A percentile compares a stretch with the other conserved stretches of the same genome.
Evolutionary conservation across 129 eudicot species (phyloP).

Genomic region (Chrysanthemum lavandulifolium): DNA sequence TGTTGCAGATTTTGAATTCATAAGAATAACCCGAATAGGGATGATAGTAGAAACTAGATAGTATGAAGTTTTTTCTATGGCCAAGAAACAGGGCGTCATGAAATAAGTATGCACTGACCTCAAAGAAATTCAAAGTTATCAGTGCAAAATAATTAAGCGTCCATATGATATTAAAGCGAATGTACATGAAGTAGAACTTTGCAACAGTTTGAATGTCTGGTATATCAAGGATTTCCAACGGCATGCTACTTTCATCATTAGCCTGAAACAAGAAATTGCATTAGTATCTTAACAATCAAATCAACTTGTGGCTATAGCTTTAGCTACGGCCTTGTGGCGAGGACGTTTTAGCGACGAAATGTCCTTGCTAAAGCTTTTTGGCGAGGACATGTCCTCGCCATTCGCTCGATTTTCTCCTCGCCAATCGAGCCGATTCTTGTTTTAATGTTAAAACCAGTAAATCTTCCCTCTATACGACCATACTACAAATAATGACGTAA

Average conservation of each 20-base stretch:
- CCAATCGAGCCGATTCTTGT: no score
- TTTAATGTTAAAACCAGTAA: no score
- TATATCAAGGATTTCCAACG: conserved; percentile 76
- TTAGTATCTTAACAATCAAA: no score
- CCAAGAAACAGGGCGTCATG: neutral
- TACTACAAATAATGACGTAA: no score
- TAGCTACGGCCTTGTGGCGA: no score
- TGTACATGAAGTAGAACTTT: conserved; percentile 59
- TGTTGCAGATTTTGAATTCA: conserved; percentile 31
- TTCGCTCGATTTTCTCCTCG: no score
- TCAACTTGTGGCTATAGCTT: neutral
- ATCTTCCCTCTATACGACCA: no score
- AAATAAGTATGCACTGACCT: conserved; percentile 51
- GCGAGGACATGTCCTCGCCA: no score
- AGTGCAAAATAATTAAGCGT: conserved; percentile 77
- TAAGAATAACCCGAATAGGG: neutral
- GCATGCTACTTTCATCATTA: conserved; percentile 90
- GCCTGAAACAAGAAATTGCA: conserved; percentile 48
- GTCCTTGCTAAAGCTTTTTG: no score
- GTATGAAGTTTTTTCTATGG: neutral
- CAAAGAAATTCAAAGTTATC: conserved; percentile 72
- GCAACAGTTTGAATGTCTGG: conserved; percentile 62
- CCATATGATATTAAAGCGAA: conserved; percentile 77
- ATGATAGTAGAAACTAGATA: neutral
- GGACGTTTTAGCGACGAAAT: no score